Evolutionary conservation across 441 rosid genomes (phyloP).

Genomic region (Geranium incanum): DNA sequence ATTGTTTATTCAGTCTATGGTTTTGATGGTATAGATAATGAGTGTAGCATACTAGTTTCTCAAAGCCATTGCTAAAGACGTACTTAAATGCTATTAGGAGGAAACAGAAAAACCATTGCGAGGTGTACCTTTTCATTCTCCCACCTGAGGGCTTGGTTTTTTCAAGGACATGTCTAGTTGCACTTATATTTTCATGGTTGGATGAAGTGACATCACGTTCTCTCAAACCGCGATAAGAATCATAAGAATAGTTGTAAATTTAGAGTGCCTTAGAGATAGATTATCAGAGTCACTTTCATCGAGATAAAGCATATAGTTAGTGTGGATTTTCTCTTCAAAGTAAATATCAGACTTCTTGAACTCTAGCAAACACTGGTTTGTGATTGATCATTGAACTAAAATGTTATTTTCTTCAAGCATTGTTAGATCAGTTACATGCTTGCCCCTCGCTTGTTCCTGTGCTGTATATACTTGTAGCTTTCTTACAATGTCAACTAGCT

Average conservation of each 20-base stretch:
- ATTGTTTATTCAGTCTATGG: background rate
- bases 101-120: background rate
- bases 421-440: too few relatives aligned
- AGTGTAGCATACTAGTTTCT: background rate
- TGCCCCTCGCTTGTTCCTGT: background rate
- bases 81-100: too few relatives aligned
- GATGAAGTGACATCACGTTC: background rate
- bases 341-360: background rate
- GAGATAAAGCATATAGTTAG: background rate
- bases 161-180: background rate
- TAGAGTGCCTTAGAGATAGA: background rate
- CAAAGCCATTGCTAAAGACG: background rate
- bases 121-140: background rate
- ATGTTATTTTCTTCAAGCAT: too few relatives aligned
- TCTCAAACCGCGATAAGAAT: background rate
- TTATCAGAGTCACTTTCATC: background rate
- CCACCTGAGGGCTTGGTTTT: background rate
- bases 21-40: background rate
- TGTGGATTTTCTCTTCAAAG: background rate
- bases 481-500: constrained; percentile 11
- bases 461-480: background rate
- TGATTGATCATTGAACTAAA: background rate
- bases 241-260: background rate
- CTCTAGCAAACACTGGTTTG: background rate
- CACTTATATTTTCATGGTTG: background rate